Percentiles rank a stretch among this genome's conserved stretches.
phyloP scores from a whole-genome alignment of 1,139 yeast genomes.

The Candida buenavistaensis region DNA sequence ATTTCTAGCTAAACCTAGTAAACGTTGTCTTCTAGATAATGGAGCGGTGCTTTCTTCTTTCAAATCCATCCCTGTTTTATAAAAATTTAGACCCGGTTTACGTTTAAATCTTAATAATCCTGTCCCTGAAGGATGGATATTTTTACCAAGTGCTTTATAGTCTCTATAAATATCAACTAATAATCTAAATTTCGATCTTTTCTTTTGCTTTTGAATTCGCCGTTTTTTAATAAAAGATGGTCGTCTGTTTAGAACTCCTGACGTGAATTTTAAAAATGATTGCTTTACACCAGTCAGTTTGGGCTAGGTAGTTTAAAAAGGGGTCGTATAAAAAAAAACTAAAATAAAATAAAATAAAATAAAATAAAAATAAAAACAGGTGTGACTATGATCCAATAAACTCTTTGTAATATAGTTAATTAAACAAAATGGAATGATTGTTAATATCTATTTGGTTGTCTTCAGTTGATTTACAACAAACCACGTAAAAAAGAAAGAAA shows the following conservation, averaged over 20 bases:
- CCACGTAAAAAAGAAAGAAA: too few relatives aligned
- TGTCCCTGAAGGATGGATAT: conserved; percentile 16
- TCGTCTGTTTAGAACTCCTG: conserved; percentile 20
- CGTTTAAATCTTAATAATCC: conserved; percentile 8
- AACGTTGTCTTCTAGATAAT: conserved; percentile 32
- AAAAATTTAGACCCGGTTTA: conserved; percentile 2
- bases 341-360: too few relatives aligned
- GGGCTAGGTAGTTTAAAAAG: conserved; percentile 1
- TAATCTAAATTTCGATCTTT: conserved; percentile 17
- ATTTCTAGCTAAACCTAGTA: conserved; percentile 51
- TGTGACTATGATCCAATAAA: too few relatives aligned
- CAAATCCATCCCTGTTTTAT: neutral
- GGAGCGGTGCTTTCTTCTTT: conserved; percentile 3
- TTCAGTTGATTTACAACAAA: too few relatives aligned
- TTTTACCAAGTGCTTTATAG: conserved; percentile 22
- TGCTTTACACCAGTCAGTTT: conserved; percentile 10
- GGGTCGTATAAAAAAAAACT: too few relatives aligned
- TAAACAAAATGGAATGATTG: too few relatives aligned
- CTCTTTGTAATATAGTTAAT: too few relatives aligned
- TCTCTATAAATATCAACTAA: conserved; percentile 25
- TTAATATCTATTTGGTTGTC: too few relatives aligned
- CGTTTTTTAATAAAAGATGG: conserved; percentile 14
- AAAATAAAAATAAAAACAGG: too few relatives aligned
- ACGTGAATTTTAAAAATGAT: conserved; percentile 18
- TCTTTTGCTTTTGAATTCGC: conserved; percentile 1